Conservation (phyloP, 2,329 filamentous ascomycete genomes). For the Coleophoma cylindrospora region DNA sequence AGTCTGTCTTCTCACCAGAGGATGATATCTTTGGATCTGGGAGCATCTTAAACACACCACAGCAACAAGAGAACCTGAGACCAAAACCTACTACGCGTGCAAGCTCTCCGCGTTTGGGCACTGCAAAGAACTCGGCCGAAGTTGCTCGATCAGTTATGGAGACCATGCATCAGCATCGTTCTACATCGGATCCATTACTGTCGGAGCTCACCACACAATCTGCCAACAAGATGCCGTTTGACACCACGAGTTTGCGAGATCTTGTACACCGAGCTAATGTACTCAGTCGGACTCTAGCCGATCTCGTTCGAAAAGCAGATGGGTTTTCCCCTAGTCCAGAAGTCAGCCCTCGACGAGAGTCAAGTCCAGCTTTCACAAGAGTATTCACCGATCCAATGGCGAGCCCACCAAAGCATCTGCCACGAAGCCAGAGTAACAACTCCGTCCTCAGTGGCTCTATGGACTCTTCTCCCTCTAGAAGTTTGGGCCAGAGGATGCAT, state of each 20-base stretch:
- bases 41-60: slow-evolving; percentile 11
- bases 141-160: slow-evolving; percentile 57
- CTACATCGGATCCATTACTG: slow-evolving; percentile 33
- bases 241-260: slow-evolving; percentile 63
- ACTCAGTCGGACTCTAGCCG: slow-evolving; percentile 53
- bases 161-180: slow-evolving; percentile 52
- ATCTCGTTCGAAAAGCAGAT: slow-evolving; percentile 54
- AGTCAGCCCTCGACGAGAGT: slow-evolving; percentile 44
- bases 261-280: slow-evolving; percentile 58
- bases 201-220: slow-evolving; percentile 21
- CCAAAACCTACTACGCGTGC: slow-evolving; percentile 13
- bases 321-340: slow-evolving; percentile 50
- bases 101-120: slow-evolving; percentile 21
- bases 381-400: slow-evolving; percentile 59
- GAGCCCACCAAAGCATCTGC: slow-evolving; percentile 46
- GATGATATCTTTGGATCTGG: slow-evolving; percentile 57
- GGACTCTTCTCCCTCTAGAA: slow-evolving; percentile 46
- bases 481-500: slow-evolving; percentile 50
- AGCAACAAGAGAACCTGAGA: slow-evolving; percentile 30
- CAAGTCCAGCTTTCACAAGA: slow-evolving; percentile 62
- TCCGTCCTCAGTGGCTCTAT: slow-evolving; percentile 46
- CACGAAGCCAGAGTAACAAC: slow-evolving; percentile 49
- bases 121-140: slow-evolving; percentile 33
- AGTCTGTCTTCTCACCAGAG: slow-evolving; percentile 60
- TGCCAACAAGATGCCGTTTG: slow-evolving; percentile 55